These are phyloP conservation scores for Tricholoma matsutake DNA, from an alignment of 768 basidiomycete species.

Conservation along the genomic window DNA sequence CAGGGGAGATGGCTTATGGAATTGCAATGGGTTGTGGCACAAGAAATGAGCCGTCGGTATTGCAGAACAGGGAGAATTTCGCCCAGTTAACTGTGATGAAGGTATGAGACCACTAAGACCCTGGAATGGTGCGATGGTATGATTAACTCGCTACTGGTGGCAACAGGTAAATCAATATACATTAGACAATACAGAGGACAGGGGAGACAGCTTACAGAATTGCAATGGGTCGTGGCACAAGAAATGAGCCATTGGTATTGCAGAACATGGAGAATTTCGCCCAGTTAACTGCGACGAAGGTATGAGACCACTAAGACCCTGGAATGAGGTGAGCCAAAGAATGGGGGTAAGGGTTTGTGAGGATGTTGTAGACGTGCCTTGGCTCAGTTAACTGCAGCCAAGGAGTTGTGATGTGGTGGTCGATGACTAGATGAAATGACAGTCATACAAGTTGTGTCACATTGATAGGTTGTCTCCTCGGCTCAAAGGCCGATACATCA, in stretches of 20 bases:
- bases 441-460: too few species aligned
- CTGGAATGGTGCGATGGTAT: too few species aligned
- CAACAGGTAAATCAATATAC: neutral
- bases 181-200: neutral
- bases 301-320: too few species aligned
- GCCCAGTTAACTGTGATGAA: neutral
- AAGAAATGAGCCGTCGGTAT: neutral
- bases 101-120: too few species aligned
- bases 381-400: neutral
- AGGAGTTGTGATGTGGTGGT: too few species aligned
- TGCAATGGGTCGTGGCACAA: neutral
- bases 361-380: neutral
- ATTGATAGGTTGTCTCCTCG: too few species aligned
- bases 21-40: neutral
- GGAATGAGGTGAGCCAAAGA: too few species aligned
- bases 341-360: too few species aligned
- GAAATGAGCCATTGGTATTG: neutral
- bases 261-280: neutral
- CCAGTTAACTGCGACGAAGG: neutral
- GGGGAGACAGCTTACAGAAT: neutral
- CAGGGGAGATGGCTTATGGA: neutral
- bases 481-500: too few species aligned
- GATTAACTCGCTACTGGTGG: neutral
- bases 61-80: neutral
- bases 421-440: too few species aligned